Evolutionary conservation across 257 asterid species (phyloP).

Genomic region (Nicotiana noctiflora): DNA sequence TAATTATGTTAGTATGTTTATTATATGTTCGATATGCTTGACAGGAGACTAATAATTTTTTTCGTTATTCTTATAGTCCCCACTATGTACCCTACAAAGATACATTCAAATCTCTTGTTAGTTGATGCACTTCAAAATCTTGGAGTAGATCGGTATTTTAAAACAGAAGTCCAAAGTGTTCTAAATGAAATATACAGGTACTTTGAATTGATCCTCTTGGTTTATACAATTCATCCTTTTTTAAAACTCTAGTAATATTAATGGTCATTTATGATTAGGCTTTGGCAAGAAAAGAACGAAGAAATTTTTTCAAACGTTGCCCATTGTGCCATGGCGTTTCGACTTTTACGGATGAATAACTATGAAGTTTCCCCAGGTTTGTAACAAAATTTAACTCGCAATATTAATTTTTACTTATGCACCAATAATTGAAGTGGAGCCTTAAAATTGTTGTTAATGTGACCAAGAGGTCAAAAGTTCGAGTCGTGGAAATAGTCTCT

Average conservation of each 20-base stretch:
- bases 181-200: conserved; percentile 27
- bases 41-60: too few species aligned
- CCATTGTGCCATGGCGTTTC: conserved; percentile 35
- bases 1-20: background rate
- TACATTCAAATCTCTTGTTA: conserved; percentile 14
- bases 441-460: too few species aligned
- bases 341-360: conserved; percentile 29
- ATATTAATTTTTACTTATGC: too few species aligned
- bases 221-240: too few species aligned
- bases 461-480: too few species aligned
- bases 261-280: background rate
- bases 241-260: background rate
- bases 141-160: conserved; percentile 23
- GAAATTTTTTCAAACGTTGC: conserved; percentile 14
- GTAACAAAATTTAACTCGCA: too few species aligned
- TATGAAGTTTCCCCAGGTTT: conserved; percentile 25
- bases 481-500: too few species aligned
- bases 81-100: conserved; percentile 13
- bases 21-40: too few species aligned
- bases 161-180: background rate
- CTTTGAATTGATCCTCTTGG: too few species aligned
- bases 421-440: too few species aligned
- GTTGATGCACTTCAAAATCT: conserved; percentile 25
- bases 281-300: conserved; percentile 23
- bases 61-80: conserved; percentile 16